Conservation (phyloP, 2,329 filamentous ascomycete genomes). For the Trematosphaeria pertusa region DNA sequence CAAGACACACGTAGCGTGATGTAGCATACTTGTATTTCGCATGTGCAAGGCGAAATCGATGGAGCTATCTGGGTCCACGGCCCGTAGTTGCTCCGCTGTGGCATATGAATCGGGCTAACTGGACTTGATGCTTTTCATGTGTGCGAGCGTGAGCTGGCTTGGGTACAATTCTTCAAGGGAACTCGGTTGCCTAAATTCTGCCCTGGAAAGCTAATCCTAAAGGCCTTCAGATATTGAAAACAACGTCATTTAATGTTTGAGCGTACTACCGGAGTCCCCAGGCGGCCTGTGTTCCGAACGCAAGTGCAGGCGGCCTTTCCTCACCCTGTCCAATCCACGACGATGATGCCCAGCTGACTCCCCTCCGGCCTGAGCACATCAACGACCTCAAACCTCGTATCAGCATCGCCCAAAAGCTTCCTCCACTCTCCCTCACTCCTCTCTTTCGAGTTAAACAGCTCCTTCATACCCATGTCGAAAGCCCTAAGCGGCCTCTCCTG, state of each 20-base stretch:
- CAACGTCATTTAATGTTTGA: too few relatives aligned
- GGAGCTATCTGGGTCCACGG: background rate
- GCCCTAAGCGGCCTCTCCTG: conserved; percentile 2
- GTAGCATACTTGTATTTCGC: too few relatives aligned
- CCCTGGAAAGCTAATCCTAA: too few relatives aligned
- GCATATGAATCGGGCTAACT: conserved; percentile 11
- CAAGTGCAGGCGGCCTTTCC: too few relatives aligned
- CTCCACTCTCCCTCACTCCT: conserved; percentile 7
- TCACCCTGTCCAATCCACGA: conserved; percentile 4
- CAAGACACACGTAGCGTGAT: too few relatives aligned
- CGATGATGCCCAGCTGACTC: conserved; percentile 7
- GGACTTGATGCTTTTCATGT: conserved; percentile 25
- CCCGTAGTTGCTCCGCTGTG: background rate
- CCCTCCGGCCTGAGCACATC: conserved; percentile 3
- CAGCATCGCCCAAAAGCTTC: background rate
- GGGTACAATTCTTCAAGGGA: conserved; percentile 30
- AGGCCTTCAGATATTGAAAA: too few relatives aligned
- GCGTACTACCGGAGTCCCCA: too few relatives aligned
- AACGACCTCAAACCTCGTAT: conserved; percentile 1
- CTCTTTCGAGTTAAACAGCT: conserved; percentile 9
- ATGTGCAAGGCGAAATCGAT: too few relatives aligned
- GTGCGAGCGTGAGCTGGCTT: conserved; percentile 26
- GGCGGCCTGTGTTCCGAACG: too few relatives aligned
- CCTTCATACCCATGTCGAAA: conserved; percentile 10
- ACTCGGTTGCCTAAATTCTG: too few relatives aligned